Percentiles rank a stretch among this genome's conserved stretches.
Conservation (phyloP, 768 basidiomycete species). For the Mycena olivaceomarginata region DNA sequence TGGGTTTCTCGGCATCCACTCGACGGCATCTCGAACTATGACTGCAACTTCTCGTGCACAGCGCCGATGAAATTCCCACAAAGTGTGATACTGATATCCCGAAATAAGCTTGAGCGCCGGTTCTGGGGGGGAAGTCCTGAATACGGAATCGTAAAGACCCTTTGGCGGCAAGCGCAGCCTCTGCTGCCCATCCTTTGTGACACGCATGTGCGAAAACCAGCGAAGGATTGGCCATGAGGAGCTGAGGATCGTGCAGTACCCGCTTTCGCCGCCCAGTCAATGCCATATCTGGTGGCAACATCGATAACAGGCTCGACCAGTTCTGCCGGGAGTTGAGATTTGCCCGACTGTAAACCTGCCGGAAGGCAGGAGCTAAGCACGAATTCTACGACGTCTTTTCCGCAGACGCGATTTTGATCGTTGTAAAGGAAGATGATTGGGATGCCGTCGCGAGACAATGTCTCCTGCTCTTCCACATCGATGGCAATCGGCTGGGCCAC, state of each 20-base stretch:
- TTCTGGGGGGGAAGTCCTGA: conserved; percentile 2
- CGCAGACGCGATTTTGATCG: conserved; percentile 19
- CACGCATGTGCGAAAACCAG: conserved; percentile 11
- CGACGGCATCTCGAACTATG: neutral
- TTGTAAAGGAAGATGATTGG: conserved; percentile 22
- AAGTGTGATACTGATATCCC: conserved; percentile 4
- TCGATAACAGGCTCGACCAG: conserved; percentile 1
- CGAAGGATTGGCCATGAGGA: conserved; percentile 13
- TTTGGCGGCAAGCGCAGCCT: conserved; percentile 17
- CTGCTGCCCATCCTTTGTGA: neutral
- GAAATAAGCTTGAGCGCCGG: conserved; percentile 20
- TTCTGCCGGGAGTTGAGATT: neutral
- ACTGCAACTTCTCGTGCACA: neutral
- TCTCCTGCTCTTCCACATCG: neutral
- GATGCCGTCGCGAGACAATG: conserved; percentile 7
- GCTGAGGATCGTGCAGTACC: conserved; percentile 13
- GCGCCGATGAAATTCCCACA: conserved; percentile 16
- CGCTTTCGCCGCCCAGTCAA: conserved; percentile 7
- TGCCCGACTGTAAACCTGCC: conserved; percentile 4
- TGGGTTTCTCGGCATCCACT: neutral
- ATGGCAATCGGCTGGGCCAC: conserved; percentile 5
- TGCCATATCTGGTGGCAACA: conserved; percentile 12
- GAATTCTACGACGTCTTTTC: conserved; percentile 22
- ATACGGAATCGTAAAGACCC: conserved; percentile 10
- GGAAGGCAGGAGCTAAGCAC: conserved; percentile 25